Evolutionary conservation across 148 eudicot species (phyloP), one percentile per base, ranked within the genome.

Genomic region (Simmondsia chinensis): DNA sequence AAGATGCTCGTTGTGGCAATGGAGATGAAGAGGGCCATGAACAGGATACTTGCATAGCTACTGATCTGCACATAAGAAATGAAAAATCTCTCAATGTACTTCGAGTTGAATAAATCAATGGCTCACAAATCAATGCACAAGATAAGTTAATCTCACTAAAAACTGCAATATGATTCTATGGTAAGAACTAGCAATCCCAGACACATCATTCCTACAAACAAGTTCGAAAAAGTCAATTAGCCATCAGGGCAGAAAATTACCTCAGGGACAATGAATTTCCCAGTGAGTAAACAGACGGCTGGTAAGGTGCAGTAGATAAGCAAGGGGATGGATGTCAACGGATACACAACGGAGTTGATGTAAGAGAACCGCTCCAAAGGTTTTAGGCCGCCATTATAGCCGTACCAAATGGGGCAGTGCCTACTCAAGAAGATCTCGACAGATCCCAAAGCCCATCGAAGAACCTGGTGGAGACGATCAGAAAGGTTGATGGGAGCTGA

Each of bases 401-500:
- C 41, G 19, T 37, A 37, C 41, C 41, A 37, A 16, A 37, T 15
- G 41, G 41, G 41, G 10, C 41, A 37, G 21, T 37, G 41, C 16
- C 41, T 20, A 17, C 41, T 37, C 20, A 37, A 37, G 19, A 37
- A 22, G 19, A 37, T 37, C 4, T 37, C 41, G 11, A 37, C 41
- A 10, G 41, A 37, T 4, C 41, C 41, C 10, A 37, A 37, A 17
- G 41, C 41, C 41, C 41, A 37, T 17, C 41, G 20, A 37, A 37
- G 41, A 20, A 37, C 41, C 19, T 37, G 41, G 9, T 37, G 16
- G 20, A 37, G 10, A 37, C 41, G 41, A 12, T 37, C 41, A 16
- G 41, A 37, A 20, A 37, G 19, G 41, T 37, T 37, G 41, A 37
- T 37, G 16, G 41, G 41, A 37, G 41, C 41, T 6, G 41, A 37